phyloP scores from a whole-genome alignment of 768 basidiomycete species.

The Cubamyces sp. region DNA sequence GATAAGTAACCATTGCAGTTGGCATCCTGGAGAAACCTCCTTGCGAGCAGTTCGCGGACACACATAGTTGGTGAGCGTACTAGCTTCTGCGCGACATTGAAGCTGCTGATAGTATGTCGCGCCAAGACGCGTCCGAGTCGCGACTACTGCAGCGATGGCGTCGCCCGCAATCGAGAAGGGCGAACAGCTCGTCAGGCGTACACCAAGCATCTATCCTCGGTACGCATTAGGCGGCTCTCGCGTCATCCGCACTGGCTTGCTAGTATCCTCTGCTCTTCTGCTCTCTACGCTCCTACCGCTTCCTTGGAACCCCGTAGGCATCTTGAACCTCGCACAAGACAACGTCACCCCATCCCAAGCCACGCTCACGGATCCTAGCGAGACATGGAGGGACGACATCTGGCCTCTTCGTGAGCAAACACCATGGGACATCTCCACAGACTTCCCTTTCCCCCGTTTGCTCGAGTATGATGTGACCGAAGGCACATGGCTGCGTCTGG shows the following conservation, averaged over 20 bases:
- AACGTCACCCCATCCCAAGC: background rate
- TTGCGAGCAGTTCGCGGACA: too few relatives aligned
- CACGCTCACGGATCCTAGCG: constrained; percentile 20
- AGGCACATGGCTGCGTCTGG: constrained; percentile 77
- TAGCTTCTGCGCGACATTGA: too few relatives aligned
- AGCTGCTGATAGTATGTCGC: too few relatives aligned
- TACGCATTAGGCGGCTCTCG: background rate
- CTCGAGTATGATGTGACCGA: constrained; percentile 71
- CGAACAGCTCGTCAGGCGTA: background rate
- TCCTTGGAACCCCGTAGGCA: constrained; percentile 8
- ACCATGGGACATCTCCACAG: constrained; percentile 76
- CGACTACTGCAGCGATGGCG: background rate
- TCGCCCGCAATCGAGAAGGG: constrained; percentile 6
- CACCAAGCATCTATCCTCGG: background rate
- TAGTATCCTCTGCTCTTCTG: constrained; percentile 15
- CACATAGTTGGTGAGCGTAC: too few relatives aligned
- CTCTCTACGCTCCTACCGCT: constrained; percentile 21
- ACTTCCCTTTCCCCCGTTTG: constrained; percentile 68
- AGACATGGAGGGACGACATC: constrained; percentile 53
- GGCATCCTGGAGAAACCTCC: background rate
- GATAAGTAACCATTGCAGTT: too few relatives aligned
- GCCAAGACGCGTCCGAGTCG: background rate
- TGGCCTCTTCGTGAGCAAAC: constrained; percentile 65
- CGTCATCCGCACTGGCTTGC: constrained; percentile 6
- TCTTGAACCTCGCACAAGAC: background rate